A percentile compares a stretch with the other conserved stretches of the same genome.
Conservation (phyloP, 768 basidiomycete genomes). For the Pluteus cervinus region DNA sequence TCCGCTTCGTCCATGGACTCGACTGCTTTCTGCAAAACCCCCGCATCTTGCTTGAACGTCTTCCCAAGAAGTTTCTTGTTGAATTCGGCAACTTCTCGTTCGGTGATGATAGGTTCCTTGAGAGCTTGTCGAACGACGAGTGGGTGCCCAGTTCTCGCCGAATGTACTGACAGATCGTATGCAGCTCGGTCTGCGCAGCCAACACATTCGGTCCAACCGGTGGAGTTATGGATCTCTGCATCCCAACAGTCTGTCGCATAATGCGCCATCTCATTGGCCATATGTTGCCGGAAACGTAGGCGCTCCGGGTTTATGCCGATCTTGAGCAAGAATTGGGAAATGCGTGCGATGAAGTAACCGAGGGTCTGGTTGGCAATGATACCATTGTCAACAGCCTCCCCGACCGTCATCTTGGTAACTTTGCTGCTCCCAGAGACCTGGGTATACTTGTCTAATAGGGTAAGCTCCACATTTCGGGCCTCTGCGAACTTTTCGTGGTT, state of each 20-base stretch:
- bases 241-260: constrained; percentile 99
- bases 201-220: constrained; percentile 96
- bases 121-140: constrained; percentile 84
- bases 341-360: constrained; percentile 94
- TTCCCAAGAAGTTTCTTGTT: constrained; percentile 89
- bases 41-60: constrained; percentile 83
- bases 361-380: constrained; percentile 96
- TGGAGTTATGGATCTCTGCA: constrained; percentile 91
- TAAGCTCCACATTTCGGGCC: constrained; percentile 66
- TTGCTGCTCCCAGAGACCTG: constrained; percentile 71
- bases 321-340: constrained; percentile 81
- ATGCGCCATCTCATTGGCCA: constrained; percentile 99
- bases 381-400: constrained; percentile 82
- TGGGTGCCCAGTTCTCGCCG: constrained; percentile 74
- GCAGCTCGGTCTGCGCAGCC: constrained; percentile 98
- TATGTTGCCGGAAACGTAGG: constrained; percentile 94
- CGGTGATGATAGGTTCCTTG: constrained; percentile 77
- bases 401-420: constrained; percentile 63
- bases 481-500: constrained; percentile 79
- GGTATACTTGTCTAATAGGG: constrained; percentile 77
- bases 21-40: constrained; percentile 54
- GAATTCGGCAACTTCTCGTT: constrained; percentile 73
- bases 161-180: constrained; percentile 91
- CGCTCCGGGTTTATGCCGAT: constrained; percentile 84
- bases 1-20: constrained; percentile 60